phyloP scores from a whole-genome alignment of 1,284 basidiomycete genomes.

The Sanghuangporus sanghuang region DNA sequence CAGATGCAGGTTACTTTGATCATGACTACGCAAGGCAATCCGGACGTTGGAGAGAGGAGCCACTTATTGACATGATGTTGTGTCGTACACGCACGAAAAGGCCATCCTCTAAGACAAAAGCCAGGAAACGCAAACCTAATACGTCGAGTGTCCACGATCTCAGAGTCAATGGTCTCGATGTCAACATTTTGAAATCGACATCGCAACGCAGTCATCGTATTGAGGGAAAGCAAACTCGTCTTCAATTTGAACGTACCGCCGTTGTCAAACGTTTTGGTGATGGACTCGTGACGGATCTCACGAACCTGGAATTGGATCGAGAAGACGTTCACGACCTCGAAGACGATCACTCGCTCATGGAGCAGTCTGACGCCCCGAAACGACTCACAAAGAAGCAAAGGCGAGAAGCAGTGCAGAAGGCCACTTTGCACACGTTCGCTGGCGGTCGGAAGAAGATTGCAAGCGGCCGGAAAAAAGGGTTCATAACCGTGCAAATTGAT shows the following conservation, averaged over 20 bases:
- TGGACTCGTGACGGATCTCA: neutral
- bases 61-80: slow-evolving; percentile 57
- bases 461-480: slow-evolving; percentile 29
- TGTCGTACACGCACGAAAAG: slow-evolving; percentile 32
- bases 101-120: slow-evolving; percentile 19
- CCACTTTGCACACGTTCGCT: slow-evolving; percentile 28
- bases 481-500: slow-evolving; percentile 28
- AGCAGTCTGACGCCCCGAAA: neutral
- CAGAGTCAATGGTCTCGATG: slow-evolving; percentile 15
- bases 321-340: neutral
- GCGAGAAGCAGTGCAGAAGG: slow-evolving; percentile 16
- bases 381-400: slow-evolving; percentile 11
- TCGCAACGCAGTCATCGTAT: neutral
- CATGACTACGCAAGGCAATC: slow-evolving; percentile 20
- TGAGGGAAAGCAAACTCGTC: slow-evolving; percentile 14
- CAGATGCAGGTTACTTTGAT: slow-evolving; percentile 28
- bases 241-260: slow-evolving; percentile 8
- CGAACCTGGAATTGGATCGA: neutral
- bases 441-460: slow-evolving; percentile 26
- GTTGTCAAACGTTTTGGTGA: neutral
- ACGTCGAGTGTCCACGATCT: neutral
- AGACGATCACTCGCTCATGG: neutral
- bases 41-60: slow-evolving; percentile 30
- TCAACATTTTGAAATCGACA: neutral
- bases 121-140: neutral